These are phyloP conservation scores for Oryza meyeriana DNA, from an alignment of 176 grass and related monocot species.

Conservation along the genomic window DNA sequence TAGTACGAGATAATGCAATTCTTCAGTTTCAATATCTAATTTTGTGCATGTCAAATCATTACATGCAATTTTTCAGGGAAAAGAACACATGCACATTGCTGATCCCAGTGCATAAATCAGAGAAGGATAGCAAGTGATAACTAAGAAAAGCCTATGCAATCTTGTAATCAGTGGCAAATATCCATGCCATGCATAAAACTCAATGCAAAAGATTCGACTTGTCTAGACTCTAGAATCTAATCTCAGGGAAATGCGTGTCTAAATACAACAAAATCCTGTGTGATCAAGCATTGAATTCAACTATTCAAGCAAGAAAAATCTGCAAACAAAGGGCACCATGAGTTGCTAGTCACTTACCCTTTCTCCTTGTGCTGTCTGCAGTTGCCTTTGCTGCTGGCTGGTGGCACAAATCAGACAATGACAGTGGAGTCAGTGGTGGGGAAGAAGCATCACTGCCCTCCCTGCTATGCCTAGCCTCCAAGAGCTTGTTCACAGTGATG, in stretches of 20 bases:
- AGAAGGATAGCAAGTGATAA: not conserved
- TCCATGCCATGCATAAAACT: not conserved
- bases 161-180: not conserved
- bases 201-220: not conserved
- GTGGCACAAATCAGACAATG: slow-evolving; percentile 31
- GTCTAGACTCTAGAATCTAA: not conserved
- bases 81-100: not conserved
- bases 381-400: slow-evolving; percentile 36
- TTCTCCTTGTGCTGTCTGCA: slow-evolving; percentile 22
- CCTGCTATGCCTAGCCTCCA: slow-evolving; percentile 46
- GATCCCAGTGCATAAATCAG: not conserved
- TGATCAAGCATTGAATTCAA: not conserved
- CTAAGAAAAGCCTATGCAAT: not conserved
- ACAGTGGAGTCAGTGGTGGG: slow-evolving; percentile 41
- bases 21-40: not conserved
- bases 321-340: not conserved
- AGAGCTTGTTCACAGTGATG: slow-evolving; percentile 47
- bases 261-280: not conserved
- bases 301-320: not conserved
- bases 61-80: not conserved
- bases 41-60: not conserved
- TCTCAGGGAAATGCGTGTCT: not conserved
- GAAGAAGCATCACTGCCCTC: slow-evolving; percentile 44
- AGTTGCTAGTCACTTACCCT: slow-evolving; percentile 37
- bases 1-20: not conserved